phyloP scores from a whole-genome alignment of 2,329 filamentous ascomycete genomes.

The Zopfia rhizophila region DNA sequence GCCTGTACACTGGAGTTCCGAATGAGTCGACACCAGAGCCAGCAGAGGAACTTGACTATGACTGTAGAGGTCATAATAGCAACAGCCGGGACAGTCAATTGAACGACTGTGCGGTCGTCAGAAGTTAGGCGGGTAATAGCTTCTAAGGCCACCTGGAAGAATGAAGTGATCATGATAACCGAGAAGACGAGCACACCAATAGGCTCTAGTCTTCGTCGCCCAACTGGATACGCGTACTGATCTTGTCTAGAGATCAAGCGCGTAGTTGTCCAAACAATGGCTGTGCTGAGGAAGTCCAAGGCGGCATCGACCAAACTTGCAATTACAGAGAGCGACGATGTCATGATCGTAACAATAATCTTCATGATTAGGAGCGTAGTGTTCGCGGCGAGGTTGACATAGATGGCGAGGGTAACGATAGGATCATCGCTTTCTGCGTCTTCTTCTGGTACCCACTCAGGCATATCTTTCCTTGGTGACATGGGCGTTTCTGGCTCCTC shows the following conservation, averaged over 20 bases:
- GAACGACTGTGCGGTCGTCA: conserved; percentile 73
- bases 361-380: conserved; percentile 79
- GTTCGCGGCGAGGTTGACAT: conserved; percentile 85
- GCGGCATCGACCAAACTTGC: conserved; percentile 82
- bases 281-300: conserved; percentile 82
- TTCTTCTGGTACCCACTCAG: conserved; percentile 74
- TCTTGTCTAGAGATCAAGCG: conserved; percentile 78
- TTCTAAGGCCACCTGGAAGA: conserved; percentile 79
- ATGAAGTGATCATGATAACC: conserved; percentile 86
- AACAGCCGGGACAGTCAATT: conserved; percentile 77
- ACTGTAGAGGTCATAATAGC: conserved; percentile 84
- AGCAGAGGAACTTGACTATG: conserved; percentile 82
- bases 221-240: conserved; percentile 81
- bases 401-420: conserved; percentile 87
- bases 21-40: conserved; percentile 87
- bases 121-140: conserved; percentile 72
- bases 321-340: conserved; percentile 82
- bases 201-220: conserved; percentile 78
- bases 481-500: conserved; percentile 59
- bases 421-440: conserved; percentile 78
- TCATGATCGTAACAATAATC: conserved; percentile 78
- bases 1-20: conserved; percentile 88
- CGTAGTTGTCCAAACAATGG: conserved; percentile 83
- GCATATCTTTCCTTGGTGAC: conserved; percentile 64
- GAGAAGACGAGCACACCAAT: conserved; percentile 84